Percentiles rank a stretch among this genome's conserved stretches.
Evolutionary conservation across 257 asterid species (phyloP).

Genomic region (Oldenlandia corymbosa): DNA sequence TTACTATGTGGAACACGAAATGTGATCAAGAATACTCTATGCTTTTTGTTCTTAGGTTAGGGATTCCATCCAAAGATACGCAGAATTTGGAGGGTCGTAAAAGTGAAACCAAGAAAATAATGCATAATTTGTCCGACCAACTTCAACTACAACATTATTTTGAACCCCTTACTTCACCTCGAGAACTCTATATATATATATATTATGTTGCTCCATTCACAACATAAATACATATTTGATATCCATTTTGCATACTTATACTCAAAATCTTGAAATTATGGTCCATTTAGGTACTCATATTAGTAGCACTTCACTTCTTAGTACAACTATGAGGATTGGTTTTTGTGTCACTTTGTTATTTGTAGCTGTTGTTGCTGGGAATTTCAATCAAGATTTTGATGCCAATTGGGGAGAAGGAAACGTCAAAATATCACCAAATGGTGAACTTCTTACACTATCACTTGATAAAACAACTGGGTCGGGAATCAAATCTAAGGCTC

Average conservation of each 20-base stretch:
- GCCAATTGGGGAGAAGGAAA: constrained; percentile 16
- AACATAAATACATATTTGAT: not conserved
- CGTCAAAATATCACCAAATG: constrained; percentile 15
- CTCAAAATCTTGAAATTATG: no score
- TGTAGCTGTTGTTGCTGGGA: constrained; percentile 4
- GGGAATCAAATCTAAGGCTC: constrained; percentile 16
- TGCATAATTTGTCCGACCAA: constrained; percentile 1
- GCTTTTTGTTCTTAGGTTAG: not conserved
- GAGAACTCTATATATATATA: no score
- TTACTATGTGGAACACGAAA: not conserved
- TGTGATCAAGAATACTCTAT: no score
- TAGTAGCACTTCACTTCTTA: no score
- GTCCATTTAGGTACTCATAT: no score
- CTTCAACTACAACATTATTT: not conserved
- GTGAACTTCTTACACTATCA: constrained; percentile 13
- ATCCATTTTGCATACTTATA: no score
- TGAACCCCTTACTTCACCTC: no score
- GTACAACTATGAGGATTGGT: not conserved
- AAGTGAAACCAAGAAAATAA: not conserved
- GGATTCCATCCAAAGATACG: not conserved
- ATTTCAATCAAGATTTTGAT: constrained; percentile 9
- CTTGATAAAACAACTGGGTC: constrained; percentile 21
- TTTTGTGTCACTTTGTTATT: not conserved
- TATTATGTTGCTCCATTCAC: no score
- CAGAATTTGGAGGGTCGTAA: not conserved